Conservation (phyloP, 371 early-diverging fungal species). For the Rhizomucor pusillus region DNA sequence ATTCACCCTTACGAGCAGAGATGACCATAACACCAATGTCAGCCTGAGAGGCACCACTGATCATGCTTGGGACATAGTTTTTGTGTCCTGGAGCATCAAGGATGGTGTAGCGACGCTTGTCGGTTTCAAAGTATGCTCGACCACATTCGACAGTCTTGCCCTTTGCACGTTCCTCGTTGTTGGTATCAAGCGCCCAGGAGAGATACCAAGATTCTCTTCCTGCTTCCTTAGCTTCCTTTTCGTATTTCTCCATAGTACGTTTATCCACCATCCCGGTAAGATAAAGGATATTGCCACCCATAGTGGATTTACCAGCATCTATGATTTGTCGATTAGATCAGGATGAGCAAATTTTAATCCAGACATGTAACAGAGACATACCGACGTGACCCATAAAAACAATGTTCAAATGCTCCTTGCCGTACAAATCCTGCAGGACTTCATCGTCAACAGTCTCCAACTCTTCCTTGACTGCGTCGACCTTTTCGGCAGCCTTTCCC, state of each 20-base stretch:
- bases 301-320: conserved; percentile 99
- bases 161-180: conserved; percentile 91
- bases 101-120: conserved; percentile 92
- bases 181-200: conserved; percentile 97
- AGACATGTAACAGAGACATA: conserved; percentile 24
- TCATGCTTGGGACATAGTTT: conserved; percentile 99
- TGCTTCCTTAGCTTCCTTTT: conserved; percentile 93
- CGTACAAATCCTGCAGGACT: conserved; percentile 65
- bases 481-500: conserved; percentile 19
- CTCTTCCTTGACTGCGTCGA: conserved; percentile 18
- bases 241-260: conserved; percentile 99
- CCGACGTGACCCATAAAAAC: conserved; percentile 99
- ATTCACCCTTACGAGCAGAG: conserved; percentile 99
- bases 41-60: conserved; percentile 95
- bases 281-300: conserved; percentile 97
- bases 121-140: conserved; percentile 96
- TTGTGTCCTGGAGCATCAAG: conserved; percentile 99
- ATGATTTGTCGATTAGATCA: not conserved
- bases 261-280: conserved; percentile 98
- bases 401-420: conserved; percentile 93
- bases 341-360: not conserved
- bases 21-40: conserved; percentile 97
- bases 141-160: conserved; percentile 98
- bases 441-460: conserved; percentile 50
- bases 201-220: conserved; percentile 97